Conservation (phyloP, 31 red algal genomes). For the Porphyra umbilicalis region DNA sequence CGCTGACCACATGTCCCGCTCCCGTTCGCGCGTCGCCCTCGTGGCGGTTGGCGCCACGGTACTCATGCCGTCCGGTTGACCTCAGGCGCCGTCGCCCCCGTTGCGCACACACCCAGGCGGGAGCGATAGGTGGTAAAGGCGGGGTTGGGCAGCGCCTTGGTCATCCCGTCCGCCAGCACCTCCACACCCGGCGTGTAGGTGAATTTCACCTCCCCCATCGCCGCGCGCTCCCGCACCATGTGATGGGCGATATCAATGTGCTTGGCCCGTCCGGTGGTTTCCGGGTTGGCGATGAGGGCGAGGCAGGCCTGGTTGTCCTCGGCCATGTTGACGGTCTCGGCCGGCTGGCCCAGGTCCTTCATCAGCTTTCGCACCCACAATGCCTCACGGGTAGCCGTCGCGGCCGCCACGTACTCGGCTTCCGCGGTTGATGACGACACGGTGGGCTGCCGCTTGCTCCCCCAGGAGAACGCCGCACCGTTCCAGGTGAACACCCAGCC, state of each 20-base stretch:
- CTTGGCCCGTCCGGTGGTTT: constrained; percentile 7
- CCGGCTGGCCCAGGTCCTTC: not conserved
- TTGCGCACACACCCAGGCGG: no score
- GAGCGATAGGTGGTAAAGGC: no score
- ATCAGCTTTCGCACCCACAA: constrained; percentile 4
- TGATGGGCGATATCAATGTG: constrained; percentile 12
- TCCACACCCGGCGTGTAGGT: not conserved
- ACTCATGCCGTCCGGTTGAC: no score
- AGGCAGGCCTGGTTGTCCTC: constrained; percentile 7
- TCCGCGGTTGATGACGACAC: not conserved
- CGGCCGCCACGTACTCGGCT: constrained; percentile 7
- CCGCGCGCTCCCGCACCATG: not conserved
- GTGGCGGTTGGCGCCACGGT: no score
- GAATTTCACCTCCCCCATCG: not conserved
- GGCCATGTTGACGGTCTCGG: not conserved
- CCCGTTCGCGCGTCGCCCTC: no score
- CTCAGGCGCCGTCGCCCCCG: no score
- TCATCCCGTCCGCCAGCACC: not conserved
- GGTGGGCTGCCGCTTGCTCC: constrained; percentile 1
- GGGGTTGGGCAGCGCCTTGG: constrained; percentile 5
- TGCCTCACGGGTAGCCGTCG: constrained; percentile 10
- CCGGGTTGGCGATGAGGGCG: not conserved
- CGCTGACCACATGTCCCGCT: no score
- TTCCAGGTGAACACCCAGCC: constrained; percentile 11
- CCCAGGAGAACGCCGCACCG: not conserved